A percentile compares a stretch with the other conserved stretches of the same genome.
Conservation (phyloP, 2,329 filamentous ascomycete genomes). For the Talaromyces funiculosus region DNA sequence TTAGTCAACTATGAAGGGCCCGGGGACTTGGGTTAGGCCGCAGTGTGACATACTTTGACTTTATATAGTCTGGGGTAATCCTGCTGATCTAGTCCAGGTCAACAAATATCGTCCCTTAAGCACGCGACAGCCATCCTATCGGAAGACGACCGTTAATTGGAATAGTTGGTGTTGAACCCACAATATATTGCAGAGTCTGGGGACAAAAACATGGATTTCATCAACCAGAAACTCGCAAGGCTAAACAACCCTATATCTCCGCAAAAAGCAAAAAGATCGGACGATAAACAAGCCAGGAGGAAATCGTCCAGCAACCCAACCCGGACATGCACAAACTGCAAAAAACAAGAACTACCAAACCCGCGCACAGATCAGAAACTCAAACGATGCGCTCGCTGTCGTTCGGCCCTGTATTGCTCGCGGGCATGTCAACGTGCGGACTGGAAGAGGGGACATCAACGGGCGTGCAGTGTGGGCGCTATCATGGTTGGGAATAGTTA, state of each 20-base stretch:
- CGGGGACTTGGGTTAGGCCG: not conserved
- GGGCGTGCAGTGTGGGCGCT: slow-evolving; percentile 21
- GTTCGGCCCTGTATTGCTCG: slow-evolving; percentile 44
- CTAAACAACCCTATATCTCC: not conserved
- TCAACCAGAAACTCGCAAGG: slow-evolving; percentile 11
- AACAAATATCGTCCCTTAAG: not conserved
- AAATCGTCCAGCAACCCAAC: not conserved
- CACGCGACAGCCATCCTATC: not conserved
- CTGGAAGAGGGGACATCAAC: slow-evolving; percentile 22
- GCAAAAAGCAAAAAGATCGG: not conserved
- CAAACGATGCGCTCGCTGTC: slow-evolving; percentile 44
- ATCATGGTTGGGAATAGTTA: slow-evolving; percentile 16
- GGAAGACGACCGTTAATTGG: not conserved
- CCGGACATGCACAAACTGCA: slow-evolving; percentile 13
- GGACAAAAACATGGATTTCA: slow-evolving; percentile 8
- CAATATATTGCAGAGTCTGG: not conserved
- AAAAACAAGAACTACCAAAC: slow-evolving; percentile 10
- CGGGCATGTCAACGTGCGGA: slow-evolving; percentile 30
- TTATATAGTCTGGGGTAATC: not conserved
- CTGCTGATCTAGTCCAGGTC: not conserved
- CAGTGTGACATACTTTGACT: not conserved
- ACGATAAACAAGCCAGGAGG: not conserved
- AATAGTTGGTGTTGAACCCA: not conserved
- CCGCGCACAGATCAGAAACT: slow-evolving; percentile 10
- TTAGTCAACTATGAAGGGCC: not conserved